A percentile compares a stretch with the other conserved stretches of the same genome.
Evolutionary conservation across 2,329 filamentous ascomycete species (phyloP).

Genomic region (Colletotrichum lini): DNA sequence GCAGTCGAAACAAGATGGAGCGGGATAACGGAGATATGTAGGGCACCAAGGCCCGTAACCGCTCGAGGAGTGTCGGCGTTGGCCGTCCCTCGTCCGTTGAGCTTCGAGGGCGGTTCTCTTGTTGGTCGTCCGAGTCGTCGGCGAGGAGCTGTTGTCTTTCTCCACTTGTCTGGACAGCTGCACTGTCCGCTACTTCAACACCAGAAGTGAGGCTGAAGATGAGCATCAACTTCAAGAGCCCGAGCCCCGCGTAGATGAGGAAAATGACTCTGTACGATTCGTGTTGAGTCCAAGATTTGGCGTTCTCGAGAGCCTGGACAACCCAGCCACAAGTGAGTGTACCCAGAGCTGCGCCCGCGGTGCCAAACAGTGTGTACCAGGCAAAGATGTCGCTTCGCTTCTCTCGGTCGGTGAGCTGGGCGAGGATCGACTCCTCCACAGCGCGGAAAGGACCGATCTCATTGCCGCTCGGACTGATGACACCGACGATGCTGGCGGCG

Average conservation of each 20-base stretch:
- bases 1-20: constrained; percentile 37
- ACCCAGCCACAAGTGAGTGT: constrained; percentile 72
- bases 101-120: neutral
- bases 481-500: constrained; percentile 70
- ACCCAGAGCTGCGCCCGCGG: constrained; percentile 72
- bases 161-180: neutral
- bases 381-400: constrained; percentile 71
- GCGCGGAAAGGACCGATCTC: constrained; percentile 76
- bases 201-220: constrained; percentile 63
- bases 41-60: constrained; percentile 29
- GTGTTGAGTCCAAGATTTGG: constrained; percentile 59
- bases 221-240: constrained; percentile 69
- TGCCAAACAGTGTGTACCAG: constrained; percentile 73
- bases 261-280: constrained; percentile 71
- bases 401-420: constrained; percentile 65
- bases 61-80: constrained; percentile 11
- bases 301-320: constrained; percentile 63
- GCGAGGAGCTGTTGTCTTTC: constrained; percentile 12
- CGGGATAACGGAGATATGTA: constrained; percentile 40
- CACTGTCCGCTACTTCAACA: constrained; percentile 55
- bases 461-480: constrained; percentile 73
- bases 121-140: neutral
- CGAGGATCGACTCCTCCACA: constrained; percentile 73
- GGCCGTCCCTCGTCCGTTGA: constrained; percentile 29
- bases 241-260: constrained; percentile 68